A percentile compares a stretch with the other conserved stretches of the same genome.
Conservation (phyloP, 805 yeast genomes). For the Metschnikowia bowlesiae region DNA sequence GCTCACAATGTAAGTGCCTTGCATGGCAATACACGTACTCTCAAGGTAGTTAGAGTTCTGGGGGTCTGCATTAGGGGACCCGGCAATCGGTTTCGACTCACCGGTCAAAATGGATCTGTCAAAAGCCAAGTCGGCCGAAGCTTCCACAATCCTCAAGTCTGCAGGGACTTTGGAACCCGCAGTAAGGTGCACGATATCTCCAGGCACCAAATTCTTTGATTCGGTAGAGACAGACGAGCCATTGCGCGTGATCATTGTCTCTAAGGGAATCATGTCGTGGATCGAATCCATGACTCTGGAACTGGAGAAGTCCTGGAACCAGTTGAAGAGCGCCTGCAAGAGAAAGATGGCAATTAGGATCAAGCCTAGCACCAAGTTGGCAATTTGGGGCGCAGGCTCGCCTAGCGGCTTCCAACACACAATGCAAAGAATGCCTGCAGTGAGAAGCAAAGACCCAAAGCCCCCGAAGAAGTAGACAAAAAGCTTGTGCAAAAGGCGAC, state of each 20-base stretch:
- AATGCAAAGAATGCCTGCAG: conserved; percentile 40
- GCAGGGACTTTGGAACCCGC: conserved; percentile 45
- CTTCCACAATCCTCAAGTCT: conserved; percentile 39
- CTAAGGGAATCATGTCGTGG: conserved; percentile 38
- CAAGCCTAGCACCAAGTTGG: conserved; percentile 42
- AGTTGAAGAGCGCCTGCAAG: conserved; percentile 42
- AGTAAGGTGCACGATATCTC: conserved; percentile 37
- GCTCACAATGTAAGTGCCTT: conserved; percentile 41
- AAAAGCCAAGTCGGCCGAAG: conserved; percentile 36
- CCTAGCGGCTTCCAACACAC: conserved; percentile 48
- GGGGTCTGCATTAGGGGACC: conserved; percentile 23
- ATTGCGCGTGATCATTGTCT: conserved; percentile 32
- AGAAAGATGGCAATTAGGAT: conserved; percentile 37
- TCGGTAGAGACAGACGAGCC: conserved; percentile 24
- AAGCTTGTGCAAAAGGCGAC: conserved; percentile 27
- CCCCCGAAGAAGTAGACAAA: conserved; percentile 45
- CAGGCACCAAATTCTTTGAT: conserved; percentile 40
- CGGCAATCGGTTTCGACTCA: conserved; percentile 41
- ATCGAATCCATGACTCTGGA: conserved; percentile 48
- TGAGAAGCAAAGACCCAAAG: conserved; percentile 40
- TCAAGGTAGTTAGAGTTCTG: conserved; percentile 39
- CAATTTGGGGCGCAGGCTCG: conserved; percentile 37
- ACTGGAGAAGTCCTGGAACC: conserved; percentile 45
- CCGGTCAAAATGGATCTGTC: conserved; percentile 49
- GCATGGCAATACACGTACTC: conserved; percentile 40